Base-by-base conservation (phyloP, 192 early-diverging fungal genomes). In the Coemansia sp. region DNA sequence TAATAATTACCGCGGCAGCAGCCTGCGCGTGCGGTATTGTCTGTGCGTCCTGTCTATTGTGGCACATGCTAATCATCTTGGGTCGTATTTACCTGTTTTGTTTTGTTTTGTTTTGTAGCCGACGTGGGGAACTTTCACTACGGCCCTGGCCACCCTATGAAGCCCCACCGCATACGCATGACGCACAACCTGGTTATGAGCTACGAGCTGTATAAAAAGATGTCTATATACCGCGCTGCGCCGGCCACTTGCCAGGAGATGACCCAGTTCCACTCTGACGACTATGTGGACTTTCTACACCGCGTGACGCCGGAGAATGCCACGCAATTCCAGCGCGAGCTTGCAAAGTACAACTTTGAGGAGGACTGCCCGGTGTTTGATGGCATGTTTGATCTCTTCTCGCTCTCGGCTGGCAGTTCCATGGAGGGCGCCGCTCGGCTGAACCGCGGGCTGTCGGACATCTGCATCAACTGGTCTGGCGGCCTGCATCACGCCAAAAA, bases 361-460 rank as follows among this genome's bases (percentile, higher is more conserved):
- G 95, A 99, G 28, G 97, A 99, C 79, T 98, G 95, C 80, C 97
- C 97, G 2, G 89, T 95, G 7, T 99, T 98, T 80, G 95, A 98
- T 53, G 97, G 97, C 4, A 69, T 99, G 58, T 95, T 92, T 68
- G 95, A 98, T 54, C 94, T 95, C 65, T 98, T 93, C 64, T 84
- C 85, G 43, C 85, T 95, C 32, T 92, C 91, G 7, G 86, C 93
- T 6, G 97, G 97, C 35, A 93, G 92, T 54, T 97, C 95, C 22
- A 90, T 99, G 73, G 95, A 94, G 76, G 97, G 88, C 18, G 95
- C 94, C 8, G 87, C 91, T 31, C 87, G 93, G 46, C 73, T 99
- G 43, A 91, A 87, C 51, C 79, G 85, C 31, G 92, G 93, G 0
- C 71, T 88, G 24, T 85, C 88, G 19, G 94, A 98, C 66, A 93